These are phyloP conservation scores for Myriosclerotinia duriaeana DNA, from an alignment of 2,329 filamentous ascomycete genomes.

Conservation along the genomic window DNA sequence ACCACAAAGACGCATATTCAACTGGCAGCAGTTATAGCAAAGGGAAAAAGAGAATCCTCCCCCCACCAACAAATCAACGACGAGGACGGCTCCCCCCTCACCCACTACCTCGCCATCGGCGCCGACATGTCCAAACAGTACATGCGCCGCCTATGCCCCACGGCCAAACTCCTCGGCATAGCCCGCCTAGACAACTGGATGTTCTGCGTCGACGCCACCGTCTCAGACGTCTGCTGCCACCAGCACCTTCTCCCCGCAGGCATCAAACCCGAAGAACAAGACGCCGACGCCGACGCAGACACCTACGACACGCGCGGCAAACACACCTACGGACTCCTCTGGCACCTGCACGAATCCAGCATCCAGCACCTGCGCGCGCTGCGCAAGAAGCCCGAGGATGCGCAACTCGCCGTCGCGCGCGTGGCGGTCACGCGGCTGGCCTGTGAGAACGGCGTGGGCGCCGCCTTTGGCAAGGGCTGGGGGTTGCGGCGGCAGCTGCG, in stretches of 20 bases:
- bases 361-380: neutral
- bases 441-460: neutral
- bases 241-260: neutral
- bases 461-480: slow-evolving; percentile 11
- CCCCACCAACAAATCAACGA: neutral
- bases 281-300: too few relatives aligned
- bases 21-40: neutral
- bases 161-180: neutral
- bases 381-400: neutral
- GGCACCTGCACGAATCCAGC: slow-evolving; percentile 3
- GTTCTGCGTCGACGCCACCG: neutral
- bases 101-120: neutral
- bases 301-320: neutral
- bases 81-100: neutral
- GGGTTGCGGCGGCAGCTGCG: neutral
- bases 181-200: slow-evolving; percentile 4
- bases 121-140: neutral
- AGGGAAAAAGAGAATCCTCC: neutral
- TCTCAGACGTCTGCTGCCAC: slow-evolving; percentile 4
- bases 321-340: neutral
- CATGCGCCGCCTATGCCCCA: neutral
- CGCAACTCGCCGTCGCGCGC: neutral
- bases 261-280: neutral
- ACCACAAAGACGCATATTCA: neutral
- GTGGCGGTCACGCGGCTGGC: neutral